Base-by-base conservation (phyloP, 169 alveolate genomes). In the Amoebophrya sp. region DNA sequence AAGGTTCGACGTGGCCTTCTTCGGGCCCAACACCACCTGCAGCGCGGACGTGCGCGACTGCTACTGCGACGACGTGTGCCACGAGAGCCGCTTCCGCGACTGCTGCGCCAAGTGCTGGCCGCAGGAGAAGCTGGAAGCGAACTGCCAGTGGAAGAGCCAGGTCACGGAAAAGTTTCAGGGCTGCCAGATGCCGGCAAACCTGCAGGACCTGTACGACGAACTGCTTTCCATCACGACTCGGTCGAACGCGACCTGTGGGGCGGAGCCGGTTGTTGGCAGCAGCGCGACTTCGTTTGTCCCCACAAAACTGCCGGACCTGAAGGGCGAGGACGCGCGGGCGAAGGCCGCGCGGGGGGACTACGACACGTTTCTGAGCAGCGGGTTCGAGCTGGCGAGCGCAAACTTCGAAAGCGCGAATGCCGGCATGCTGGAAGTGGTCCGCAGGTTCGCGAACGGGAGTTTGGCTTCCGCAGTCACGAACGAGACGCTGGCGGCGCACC, bases 1-100 rank as follows among this genome's bases (percentile, higher is more conserved):
- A 2, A 58, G 23, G 78, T 58, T 58, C 78, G 29, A 2, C 7
- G 23, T 58, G 10, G 78, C 78, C 29, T 58, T 58, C 23, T 58
- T 58, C 23, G 78, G 78, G 7, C 34, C 78, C 23, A 58, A 58
- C 23, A 13, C 7, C 78, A 58, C 78, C 34, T 58, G 78, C 23
- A 13, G 34, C 29, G 29, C 78, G 26, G 78, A 58, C 23, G 78
- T 58, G 4, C 78, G 78, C 4, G 78, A 58, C 78, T 58, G 78
- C 78, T 58, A 58, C 78, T 58, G 78, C 78, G 78, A 58, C 78
- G 78, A 58, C 78, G 78, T 58, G 4, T 58, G 78, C 23, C 78
- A 58, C 78, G 38, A 58, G 26, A 4, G 5, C 5, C 78, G 78
- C 29, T 58, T 58, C 23, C 26, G 78, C 34, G 78, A 58, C 34